Evolutionary conservation across 2,329 filamentous ascomycete species (phyloP), one percentile per base, ranked within the genome.

Genomic region (Sporothrix variecibatus): DNA sequence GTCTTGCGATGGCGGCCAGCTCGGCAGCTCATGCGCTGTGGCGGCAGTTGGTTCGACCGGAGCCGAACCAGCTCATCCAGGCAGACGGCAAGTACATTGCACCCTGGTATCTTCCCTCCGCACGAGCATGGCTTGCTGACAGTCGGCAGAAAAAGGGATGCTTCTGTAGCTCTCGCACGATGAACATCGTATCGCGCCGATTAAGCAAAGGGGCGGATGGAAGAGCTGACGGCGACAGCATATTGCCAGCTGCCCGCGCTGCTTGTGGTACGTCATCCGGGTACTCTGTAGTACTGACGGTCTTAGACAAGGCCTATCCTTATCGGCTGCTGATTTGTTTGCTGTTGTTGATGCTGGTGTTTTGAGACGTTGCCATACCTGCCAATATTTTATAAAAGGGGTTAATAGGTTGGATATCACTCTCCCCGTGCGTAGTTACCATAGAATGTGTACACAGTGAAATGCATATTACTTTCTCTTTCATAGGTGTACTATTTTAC

Each of bases 1-100:
- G 79, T 69, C 60, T 76, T 6, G 81, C 81, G n/a, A 83, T 84
- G 82, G 40, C 79, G 6, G 70, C 74, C 34, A 82, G 82, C 76
- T 70, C 12, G 34, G 17, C 6, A 1, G 46, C 38, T 5, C 70
- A 73, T n/a, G 6, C 2, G 8, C 8, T 73, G 46, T 43, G 43
- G 34, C 26, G 49, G 56, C 40, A 23, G n/a, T 26, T 68, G 31
- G 11, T 40, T 28, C 31, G 17, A 15, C 28, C 28, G 26, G 58
- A 11, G 28, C 17, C 34, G 62, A 26, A n/a, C 62, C 12, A 20
- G 43, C n/a, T 11, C 38, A 40, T 43, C 23, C n/a, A 17, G 12
- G 23, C 34, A 40, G 9, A 60, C 23, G 49, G 31, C 51, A 26
- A 71, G 68, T 26, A 17, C n/a, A n/a, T 38, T 43, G 49, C n/a